phyloP scores from a whole-genome alignment of 2,329 filamentous ascomycete genomes.

The Rhexocercosporidium sp. region DNA sequence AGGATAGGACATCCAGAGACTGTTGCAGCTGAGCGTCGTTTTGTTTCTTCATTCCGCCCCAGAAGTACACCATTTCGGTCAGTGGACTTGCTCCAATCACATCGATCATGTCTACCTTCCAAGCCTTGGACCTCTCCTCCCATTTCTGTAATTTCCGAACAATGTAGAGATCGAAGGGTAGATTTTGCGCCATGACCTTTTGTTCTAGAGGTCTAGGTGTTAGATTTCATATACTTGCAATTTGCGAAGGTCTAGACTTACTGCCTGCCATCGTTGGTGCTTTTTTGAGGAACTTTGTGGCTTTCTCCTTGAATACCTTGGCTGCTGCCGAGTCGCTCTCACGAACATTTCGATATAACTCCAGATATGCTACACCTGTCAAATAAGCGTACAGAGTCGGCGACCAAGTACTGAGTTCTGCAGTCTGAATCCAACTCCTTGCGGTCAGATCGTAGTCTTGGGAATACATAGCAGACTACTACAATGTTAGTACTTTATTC shows the following conservation, averaged over 20 bases:
- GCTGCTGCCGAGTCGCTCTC: constrained; percentile 53
- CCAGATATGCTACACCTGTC: constrained; percentile 77
- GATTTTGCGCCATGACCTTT: constrained; percentile 84
- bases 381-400: constrained; percentile 90
- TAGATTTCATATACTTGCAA: background rate
- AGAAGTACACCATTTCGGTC: constrained; percentile 92
- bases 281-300: constrained; percentile 72
- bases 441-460: constrained; percentile 79
- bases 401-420: constrained; percentile 89
- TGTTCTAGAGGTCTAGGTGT: constrained; percentile 56
- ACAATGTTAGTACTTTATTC: background rate
- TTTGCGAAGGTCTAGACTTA: background rate
- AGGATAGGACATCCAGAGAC: constrained; percentile 68
- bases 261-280: constrained; percentile 75
- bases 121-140: constrained; percentile 75
- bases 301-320: constrained; percentile 62
- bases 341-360: constrained; percentile 74
- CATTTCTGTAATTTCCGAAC: constrained; percentile 85
- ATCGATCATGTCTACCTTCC: constrained; percentile 74
- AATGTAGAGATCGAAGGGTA: constrained; percentile 90
- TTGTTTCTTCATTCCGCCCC: constrained; percentile 90
- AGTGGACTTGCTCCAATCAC: constrained; percentile 81
- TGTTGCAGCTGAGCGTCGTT: constrained; percentile 64
- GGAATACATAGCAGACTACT: constrained; percentile 71
- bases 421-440: constrained; percentile 73